These are phyloP conservation scores for Lophium mytilinum DNA, from an alignment of 495 filamentous ascomycete genomes.

Conservation along the genomic window DNA sequence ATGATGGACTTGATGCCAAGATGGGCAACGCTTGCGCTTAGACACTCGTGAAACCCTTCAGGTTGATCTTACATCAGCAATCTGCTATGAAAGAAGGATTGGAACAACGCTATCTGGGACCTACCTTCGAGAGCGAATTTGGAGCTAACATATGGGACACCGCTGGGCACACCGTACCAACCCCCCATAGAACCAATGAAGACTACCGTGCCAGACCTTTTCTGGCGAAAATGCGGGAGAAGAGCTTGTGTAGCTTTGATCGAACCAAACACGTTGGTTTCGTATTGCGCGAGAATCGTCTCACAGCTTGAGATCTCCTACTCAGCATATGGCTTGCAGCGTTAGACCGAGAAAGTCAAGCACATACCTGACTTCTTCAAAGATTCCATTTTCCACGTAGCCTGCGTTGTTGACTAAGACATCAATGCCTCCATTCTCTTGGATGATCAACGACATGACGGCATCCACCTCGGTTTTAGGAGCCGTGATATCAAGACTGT, in stretches of 20 bases:
- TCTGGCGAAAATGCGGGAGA: conserved; percentile 21
- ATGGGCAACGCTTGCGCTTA: conserved; percentile 2
- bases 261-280: conserved; percentile 28
- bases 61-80: neutral
- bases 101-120: neutral
- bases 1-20: conserved; percentile 13
- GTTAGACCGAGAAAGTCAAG: neutral
- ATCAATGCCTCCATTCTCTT: conserved; percentile 21
- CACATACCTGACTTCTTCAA: conserved; percentile 21
- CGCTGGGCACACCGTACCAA: conserved; percentile 9
- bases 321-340: neutral
- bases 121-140: conserved; percentile 29
- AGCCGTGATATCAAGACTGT: conserved; percentile 18
- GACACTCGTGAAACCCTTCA: neutral
- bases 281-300: conserved; percentile 20
- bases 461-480: conserved; percentile 2
- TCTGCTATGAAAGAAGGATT: no score
- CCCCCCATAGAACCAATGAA: conserved; percentile 22
- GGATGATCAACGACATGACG: conserved; percentile 3
- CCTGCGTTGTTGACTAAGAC: conserved; percentile 26
- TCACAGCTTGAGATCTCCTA: conserved; percentile 8
- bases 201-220: conserved; percentile 20
- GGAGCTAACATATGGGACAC: conserved; percentile 15
- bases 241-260: conserved; percentile 21
- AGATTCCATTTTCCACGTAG: conserved; percentile 18